Conservation (phyloP, 1,139 yeast species). For the Suhomyces bolitotheri region DNA sequence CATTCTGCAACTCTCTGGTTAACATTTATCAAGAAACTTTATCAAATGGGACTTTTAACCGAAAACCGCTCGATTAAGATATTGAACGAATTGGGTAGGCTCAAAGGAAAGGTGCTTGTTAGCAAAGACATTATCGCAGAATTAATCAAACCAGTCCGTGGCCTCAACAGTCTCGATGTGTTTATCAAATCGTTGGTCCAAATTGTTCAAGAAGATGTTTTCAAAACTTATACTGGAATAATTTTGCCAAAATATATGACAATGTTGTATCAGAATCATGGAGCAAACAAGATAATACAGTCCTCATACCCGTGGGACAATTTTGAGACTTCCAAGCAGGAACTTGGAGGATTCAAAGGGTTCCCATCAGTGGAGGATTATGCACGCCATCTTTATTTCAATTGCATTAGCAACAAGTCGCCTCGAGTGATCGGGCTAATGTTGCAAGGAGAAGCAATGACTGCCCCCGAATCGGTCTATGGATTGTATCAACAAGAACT, state of each 20-base stretch:
- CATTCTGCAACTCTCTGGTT: constrained; percentile 38
- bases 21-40: constrained; percentile 35
- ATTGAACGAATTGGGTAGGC: constrained; percentile 26
- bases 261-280: constrained; percentile 22
- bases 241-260: constrained; percentile 36
- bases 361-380: constrained; percentile 19
- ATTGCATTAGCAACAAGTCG: constrained; percentile 24
- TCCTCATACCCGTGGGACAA: constrained; percentile 23
- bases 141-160: constrained; percentile 29
- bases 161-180: constrained; percentile 22
- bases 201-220: constrained; percentile 8
- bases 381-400: constrained; percentile 27
- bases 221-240: constrained; percentile 14
- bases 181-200: constrained; percentile 19
- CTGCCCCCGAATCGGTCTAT: constrained; percentile 14
- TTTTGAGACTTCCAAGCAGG: constrained; percentile 1
- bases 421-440: constrained; percentile 32
- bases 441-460: constrained; percentile 48
- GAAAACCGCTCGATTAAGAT: constrained; percentile 30
- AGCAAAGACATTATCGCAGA: constrained; percentile 34
- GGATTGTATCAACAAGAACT: constrained; percentile 21
- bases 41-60: constrained; percentile 36
- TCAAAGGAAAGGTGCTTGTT: constrained; percentile 24
- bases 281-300: constrained; percentile 12
- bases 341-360: constrained; percentile 14